These are phyloP conservation scores for Eimeria necatrix DNA, from an alignment of 169 alveolate genomes.

Conservation along the genomic window DNA sequence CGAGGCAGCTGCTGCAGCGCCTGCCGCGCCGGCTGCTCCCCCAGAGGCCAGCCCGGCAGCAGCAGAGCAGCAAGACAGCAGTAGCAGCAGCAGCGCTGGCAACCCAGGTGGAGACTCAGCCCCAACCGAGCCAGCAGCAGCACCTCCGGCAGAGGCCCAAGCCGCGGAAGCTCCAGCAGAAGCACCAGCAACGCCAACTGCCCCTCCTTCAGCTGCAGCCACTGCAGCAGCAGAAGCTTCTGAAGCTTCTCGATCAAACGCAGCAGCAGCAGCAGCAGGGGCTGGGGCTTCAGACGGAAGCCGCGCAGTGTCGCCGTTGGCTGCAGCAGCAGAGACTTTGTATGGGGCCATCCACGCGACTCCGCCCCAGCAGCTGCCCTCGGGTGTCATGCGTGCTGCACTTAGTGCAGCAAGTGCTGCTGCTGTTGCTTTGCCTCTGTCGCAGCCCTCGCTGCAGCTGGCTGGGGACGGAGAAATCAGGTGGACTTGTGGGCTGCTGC, in stretches of 20 bases:
- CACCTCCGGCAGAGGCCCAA: background rate
- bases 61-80: background rate
- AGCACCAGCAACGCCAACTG: background rate
- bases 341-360: background rate
- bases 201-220: background rate
- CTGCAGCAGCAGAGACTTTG: constrained; percentile 7
- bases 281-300: no score
- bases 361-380: background rate
- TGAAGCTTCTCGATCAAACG: background rate
- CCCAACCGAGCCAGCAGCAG: background rate
- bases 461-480: constrained; percentile 28
- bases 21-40: constrained; percentile 14
- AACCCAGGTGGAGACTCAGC: background rate
- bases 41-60: constrained; percentile 1
- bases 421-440: constrained; percentile 16
- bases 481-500: constrained; percentile 34
- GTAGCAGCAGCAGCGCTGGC: constrained; percentile 65
- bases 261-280: no score
- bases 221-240: background rate
- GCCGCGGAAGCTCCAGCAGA: constrained; percentile 1
- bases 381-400: background rate
- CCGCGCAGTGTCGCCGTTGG: background rate
- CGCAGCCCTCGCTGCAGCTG: constrained; percentile 48
- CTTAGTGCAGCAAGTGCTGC: background rate
- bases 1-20: constrained; percentile 5